phyloP scores from a whole-genome alignment of 2,329 filamentous ascomycete species.

The Scedosporium minutisporum region DNA sequence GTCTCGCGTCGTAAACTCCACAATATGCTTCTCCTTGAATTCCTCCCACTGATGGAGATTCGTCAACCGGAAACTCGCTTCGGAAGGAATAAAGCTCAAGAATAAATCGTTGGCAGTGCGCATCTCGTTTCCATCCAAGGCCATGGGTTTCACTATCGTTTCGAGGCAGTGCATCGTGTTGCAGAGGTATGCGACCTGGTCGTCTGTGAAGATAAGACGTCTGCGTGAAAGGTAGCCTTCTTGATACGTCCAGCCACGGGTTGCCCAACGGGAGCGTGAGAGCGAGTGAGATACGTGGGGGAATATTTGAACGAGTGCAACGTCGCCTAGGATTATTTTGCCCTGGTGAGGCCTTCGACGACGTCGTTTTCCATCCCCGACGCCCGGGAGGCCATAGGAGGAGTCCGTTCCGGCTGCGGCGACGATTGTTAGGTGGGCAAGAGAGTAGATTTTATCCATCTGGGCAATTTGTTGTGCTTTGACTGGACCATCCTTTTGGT shows the following conservation, averaged over 20 bases:
- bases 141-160: conserved; percentile 14
- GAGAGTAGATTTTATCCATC: conserved; percentile 28
- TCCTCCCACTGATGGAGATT: not conserved
- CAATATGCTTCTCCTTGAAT: conserved; percentile 19
- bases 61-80: not conserved
- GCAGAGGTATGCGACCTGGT: conserved; percentile 26
- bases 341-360: conserved; percentile 10
- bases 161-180: conserved; percentile 27
- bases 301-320: not conserved
- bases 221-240: conserved; percentile 9
- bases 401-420: conserved; percentile 25
- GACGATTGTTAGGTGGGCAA: conserved; percentile 26
- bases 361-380: conserved; percentile 19
- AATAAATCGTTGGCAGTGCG: not conserved
- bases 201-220: conserved; percentile 13
- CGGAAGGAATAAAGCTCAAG: not conserved
- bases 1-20: conserved; percentile 19
- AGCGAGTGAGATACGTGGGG: not conserved
- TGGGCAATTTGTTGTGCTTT: conserved; percentile 18
- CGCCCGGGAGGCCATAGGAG: conserved; percentile 20
- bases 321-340: not conserved
- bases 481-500: not conserved
- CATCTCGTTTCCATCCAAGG: not conserved
- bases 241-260: conserved; percentile 11
- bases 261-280: conserved; percentile 10